Evolutionary conservation across 345 rosid genomes (phyloP).

Genomic region (Citropsis articulata): DNA sequence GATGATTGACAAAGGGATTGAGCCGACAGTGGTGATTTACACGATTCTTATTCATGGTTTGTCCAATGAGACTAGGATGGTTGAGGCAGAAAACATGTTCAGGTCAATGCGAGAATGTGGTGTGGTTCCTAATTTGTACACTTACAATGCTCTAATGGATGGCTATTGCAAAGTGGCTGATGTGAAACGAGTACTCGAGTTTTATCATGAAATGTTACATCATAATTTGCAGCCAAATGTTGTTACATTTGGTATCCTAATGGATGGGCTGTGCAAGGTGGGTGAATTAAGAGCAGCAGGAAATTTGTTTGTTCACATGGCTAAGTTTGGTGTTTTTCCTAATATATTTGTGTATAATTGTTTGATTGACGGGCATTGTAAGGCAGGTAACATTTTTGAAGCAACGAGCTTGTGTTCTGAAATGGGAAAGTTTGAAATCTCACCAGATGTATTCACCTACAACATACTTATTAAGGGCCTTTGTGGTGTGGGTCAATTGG

Average conservation of each 20-base stretch:
- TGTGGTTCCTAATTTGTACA: slow-evolving; percentile 49
- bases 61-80: slow-evolving; percentile 40
- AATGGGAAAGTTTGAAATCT: slow-evolving; percentile 44
- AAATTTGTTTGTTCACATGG: slow-evolving; percentile 48
- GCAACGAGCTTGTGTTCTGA: slow-evolving; percentile 44
- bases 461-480: slow-evolving; percentile 56
- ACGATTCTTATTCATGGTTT: slow-evolving; percentile 48
- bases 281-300: slow-evolving; percentile 43
- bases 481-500: slow-evolving; percentile 32
- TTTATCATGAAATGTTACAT: slow-evolving; percentile 42
- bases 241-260: slow-evolving; percentile 50
- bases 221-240: slow-evolving; percentile 48
- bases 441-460: slow-evolving; percentile 58
- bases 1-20: slow-evolving; percentile 43
- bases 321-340: slow-evolving; percentile 54
- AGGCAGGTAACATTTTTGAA: slow-evolving; percentile 38
- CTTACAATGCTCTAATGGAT: slow-evolving; percentile 48
- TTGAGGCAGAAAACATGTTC: slow-evolving; percentile 44
- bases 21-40: slow-evolving; percentile 51
- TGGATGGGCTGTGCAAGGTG: slow-evolving; percentile 58
- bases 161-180: slow-evolving; percentile 51
- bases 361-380: slow-evolving; percentile 51
- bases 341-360: slow-evolving; percentile 56
- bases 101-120: slow-evolving; percentile 37
- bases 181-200: slow-evolving; percentile 34